Conservation (phyloP, 176 grass and related monocot species). For the Bothriochloa decipiens region DNA sequence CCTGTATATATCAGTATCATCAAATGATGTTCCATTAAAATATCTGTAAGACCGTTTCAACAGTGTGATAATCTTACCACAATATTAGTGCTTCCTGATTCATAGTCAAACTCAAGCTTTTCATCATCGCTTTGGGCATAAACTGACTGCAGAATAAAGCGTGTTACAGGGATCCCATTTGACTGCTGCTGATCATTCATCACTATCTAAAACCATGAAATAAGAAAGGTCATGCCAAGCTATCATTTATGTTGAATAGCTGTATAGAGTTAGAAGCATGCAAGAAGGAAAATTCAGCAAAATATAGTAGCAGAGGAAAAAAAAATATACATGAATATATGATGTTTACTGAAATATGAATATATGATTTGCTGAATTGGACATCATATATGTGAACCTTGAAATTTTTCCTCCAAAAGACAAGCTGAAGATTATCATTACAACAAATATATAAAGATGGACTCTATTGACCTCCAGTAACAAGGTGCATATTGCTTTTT, state of each 20-base stretch:
- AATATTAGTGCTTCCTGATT: conserved; percentile 95
- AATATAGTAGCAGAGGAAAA: conserved; percentile 7
- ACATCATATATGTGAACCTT: neutral
- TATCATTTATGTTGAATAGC: conserved; percentile 19
- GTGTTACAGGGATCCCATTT: conserved; percentile 90
- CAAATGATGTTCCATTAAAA: conserved; percentile 28
- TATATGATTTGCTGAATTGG: too few relatives aligned
- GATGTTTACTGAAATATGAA: neutral
- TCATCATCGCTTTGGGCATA: conserved; percentile 97
- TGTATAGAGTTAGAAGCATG: conserved; percentile 9
- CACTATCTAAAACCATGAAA: conserved; percentile 72
- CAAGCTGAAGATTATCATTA: neutral
- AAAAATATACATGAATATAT: neutral
- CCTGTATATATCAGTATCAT: conserved; percentile 53
- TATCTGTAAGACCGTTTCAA: conserved; percentile 33
- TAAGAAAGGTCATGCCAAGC: neutral
- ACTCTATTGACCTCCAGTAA: neutral
- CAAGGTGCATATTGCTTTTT: conserved; percentile 1
- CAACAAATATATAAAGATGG: neutral
- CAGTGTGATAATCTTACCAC: conserved; percentile 49
- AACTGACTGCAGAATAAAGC: conserved; percentile 91
- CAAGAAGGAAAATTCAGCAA: conserved; percentile 17
- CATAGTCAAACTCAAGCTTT: conserved; percentile 98
- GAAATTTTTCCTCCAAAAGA: neutral
- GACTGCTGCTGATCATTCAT: conserved; percentile 96